Conservation (phyloP, 768 basidiomycete genomes). For the Boletus pseudo-olivaceus region DNA sequence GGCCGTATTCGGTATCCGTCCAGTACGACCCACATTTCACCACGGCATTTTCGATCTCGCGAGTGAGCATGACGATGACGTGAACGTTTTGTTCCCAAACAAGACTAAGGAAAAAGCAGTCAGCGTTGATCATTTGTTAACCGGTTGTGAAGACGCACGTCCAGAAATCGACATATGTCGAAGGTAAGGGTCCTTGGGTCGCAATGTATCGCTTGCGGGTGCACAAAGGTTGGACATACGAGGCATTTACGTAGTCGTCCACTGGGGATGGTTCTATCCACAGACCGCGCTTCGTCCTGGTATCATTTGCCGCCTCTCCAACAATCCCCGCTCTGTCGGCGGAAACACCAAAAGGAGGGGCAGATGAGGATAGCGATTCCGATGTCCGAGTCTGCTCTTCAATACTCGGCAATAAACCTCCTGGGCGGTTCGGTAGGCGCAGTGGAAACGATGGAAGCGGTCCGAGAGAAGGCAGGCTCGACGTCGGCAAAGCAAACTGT, state of each 20-base stretch:
- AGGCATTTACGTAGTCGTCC: slow-evolving; percentile 95
- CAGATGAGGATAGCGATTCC: neutral
- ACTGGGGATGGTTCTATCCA: slow-evolving; percentile 38
- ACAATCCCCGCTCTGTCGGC: neutral
- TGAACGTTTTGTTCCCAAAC: slow-evolving; percentile 94
- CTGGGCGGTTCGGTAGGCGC: slow-evolving; percentile 16
- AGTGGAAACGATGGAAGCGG: slow-evolving; percentile 14
- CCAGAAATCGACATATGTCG: slow-evolving; percentile 94
- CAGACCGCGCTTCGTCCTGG: slow-evolving; percentile 2
- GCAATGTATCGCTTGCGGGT: slow-evolving; percentile 87
- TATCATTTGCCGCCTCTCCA: neutral
- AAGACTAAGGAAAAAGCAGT: slow-evolving; percentile 44
- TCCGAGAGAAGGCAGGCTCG: slow-evolving; percentile 2
- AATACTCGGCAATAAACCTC: slow-evolving; percentile 14
- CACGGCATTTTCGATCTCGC: slow-evolving; percentile 82
- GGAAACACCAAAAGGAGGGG: neutral
- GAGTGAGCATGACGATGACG: slow-evolving; percentile 96
- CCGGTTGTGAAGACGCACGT: slow-evolving; percentile 53
- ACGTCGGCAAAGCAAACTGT: slow-evolving; percentile 1
- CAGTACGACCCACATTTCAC: slow-evolving; percentile 94
- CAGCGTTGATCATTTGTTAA: neutral
- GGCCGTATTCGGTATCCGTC: slow-evolving; percentile 66
- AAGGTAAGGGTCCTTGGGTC: slow-evolving; percentile 89
- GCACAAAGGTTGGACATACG: slow-evolving; percentile 83
- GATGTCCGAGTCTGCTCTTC: slow-evolving; percentile 9